Evolutionary conservation across 2,329 filamentous ascomycete species (phyloP), one percentile per base, ranked within the genome.

Genomic region (Colletotrichum euphorbiae): DNA sequence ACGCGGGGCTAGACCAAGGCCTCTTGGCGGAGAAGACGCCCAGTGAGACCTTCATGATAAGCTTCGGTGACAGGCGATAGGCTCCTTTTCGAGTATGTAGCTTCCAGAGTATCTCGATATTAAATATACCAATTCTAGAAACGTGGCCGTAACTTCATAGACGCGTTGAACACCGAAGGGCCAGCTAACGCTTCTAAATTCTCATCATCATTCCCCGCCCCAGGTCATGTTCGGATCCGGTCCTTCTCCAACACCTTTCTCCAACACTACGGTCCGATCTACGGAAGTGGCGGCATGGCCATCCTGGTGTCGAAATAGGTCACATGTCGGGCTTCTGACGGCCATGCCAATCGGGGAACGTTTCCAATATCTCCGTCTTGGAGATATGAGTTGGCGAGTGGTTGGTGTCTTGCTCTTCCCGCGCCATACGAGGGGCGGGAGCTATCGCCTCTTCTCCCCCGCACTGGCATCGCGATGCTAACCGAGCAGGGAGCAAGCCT

Each of bases 251-350:
- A 52, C 21, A 31, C 19, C 15, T 31, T 40, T 60, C 57, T 60
- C 45, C 57, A 60, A 57, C n/a, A 46, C 21, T 11, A 51, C 62
- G 45, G 33, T 64, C 65, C 54, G 61, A 68, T 65, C n/a, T 56
- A n/a, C 54, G 65, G 65, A 68, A 64, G 46, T 42, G 19, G 46
- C n/a, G 55, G 52, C 65, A 65, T 68, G 60, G 61, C 33, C 45
- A 65, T 45, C 61, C 65, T 46, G 15, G 61, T 33, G 54, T 12
- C 31, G 12, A 15, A 9, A 38, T 4, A 31, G 46, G 46, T 54
- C 54, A 65, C 61, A 31, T 51, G 50, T 5, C 9, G 33, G 6
- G 42, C 42, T 50, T 43, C 13, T 50, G 33, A 19, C 40, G 52
- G 7, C 28, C 19, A 62, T 56, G 50, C 50, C 50, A 58, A 58